Conservation (phyloP, 257 asterid genomes). For the Haberlea rhodopensis region DNA sequence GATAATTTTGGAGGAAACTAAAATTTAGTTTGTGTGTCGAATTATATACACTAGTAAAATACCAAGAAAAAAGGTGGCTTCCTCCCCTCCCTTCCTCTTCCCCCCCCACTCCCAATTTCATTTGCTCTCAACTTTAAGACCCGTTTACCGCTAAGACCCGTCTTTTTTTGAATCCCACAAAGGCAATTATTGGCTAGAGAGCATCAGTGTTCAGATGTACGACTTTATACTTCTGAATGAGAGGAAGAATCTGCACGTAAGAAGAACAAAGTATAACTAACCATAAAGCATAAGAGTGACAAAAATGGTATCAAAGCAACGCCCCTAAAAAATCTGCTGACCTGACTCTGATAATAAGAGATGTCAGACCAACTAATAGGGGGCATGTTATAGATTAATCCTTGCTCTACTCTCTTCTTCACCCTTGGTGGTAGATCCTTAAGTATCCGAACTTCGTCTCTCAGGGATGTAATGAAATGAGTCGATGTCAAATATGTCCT, state of each 20-base stretch:
- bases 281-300: not conserved
- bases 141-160: too few relatives aligned
- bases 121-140: too few relatives aligned
- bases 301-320: conserved; percentile 9
- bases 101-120: too few relatives aligned
- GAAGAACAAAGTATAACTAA: conserved; percentile 16
- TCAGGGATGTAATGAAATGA: conserved; percentile 83
- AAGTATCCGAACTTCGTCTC: conserved; percentile 93
- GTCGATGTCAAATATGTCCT: conserved; percentile 92
- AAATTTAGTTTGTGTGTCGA: not conserved
- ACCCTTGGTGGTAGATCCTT: conserved; percentile 89
- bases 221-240: conserved; percentile 84
- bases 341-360: conserved; percentile 86
- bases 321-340: conserved; percentile 23
- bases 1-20: conserved; percentile 29
- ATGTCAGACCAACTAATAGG: conserved; percentile 97
- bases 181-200: conserved; percentile 85
- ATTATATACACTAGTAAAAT: not conserved
- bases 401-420: conserved; percentile 79
- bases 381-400: conserved; percentile 70
- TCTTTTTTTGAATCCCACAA: conserved; percentile 83
- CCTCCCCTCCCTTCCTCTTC: too few relatives aligned
- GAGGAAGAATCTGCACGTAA: conserved; percentile 75
- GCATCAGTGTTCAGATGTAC: conserved; percentile 88
- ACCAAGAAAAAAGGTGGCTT: not conserved